These are phyloP conservation scores for Penicillium mononematosum DNA, from an alignment of 495 filamentous ascomycete genomes.

Conservation along the genomic window DNA sequence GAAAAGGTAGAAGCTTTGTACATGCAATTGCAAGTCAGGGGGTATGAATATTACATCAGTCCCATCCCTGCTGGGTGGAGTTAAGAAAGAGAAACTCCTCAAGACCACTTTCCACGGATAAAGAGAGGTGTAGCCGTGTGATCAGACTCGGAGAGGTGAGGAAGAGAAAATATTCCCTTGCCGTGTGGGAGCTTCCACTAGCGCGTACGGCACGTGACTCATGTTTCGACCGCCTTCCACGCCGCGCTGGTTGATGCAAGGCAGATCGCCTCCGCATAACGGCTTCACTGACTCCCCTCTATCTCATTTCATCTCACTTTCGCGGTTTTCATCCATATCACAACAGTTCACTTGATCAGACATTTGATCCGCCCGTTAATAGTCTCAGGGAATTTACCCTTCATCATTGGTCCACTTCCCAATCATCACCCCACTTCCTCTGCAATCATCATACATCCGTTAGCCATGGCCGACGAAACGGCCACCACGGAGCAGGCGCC, in stretches of 20 bases:
- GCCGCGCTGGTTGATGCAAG: constrained; percentile 2
- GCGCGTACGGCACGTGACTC: background rate
- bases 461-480: constrained; percentile 50
- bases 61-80: constrained; percentile 42
- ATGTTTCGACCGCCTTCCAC: constrained; percentile 13
- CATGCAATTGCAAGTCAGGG: constrained; percentile 37
- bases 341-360: background rate
- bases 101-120: constrained; percentile 9
- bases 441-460: constrained; percentile 7
- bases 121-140: constrained; percentile 5
- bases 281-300: background rate
- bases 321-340: background rate
- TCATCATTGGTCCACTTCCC: background rate
- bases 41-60: constrained; percentile 35
- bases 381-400: background rate
- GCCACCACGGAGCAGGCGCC: constrained; percentile 48
- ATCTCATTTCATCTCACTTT: constrained; percentile 5
- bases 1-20: constrained; percentile 17
- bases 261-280: constrained; percentile 11
- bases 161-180: constrained; percentile 23
- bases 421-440: constrained; percentile 22
- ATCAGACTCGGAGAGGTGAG: constrained; percentile 5
- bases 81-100: constrained; percentile 16
- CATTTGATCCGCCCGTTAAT: background rate
- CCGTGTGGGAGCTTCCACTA: constrained; percentile 12